These are phyloP conservation scores for Auriscalpium microsporum DNA, from an alignment of 768 basidiomycete species.

Conservation along the genomic window DNA sequence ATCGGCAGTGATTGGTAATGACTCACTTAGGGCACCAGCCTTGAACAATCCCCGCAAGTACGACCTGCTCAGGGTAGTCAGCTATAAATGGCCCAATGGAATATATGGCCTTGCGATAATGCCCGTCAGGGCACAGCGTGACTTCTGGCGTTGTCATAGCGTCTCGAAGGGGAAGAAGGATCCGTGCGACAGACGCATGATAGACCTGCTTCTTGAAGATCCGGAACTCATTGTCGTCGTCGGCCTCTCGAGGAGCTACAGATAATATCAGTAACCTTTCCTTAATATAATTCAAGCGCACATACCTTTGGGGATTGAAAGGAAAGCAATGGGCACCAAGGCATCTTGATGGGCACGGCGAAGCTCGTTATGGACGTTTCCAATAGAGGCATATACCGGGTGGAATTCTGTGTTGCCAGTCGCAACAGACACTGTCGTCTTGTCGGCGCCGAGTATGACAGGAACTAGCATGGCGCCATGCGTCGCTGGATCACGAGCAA, in stretches of 20 bases:
- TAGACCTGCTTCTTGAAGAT: slow-evolving; percentile 11
- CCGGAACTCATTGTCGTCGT: slow-evolving; percentile 1
- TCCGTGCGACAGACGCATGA: slow-evolving; percentile 3
- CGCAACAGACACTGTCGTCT: slow-evolving; percentile 15
- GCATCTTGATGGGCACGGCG: slow-evolving; percentile 9
- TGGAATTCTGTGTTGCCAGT: slow-evolving; percentile 18
- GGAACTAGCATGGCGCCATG: slow-evolving; percentile 14
- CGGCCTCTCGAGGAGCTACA: not conserved
- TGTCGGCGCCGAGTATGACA: not conserved
- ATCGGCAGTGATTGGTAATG: not conserved
- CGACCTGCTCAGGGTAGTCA: slow-evolving; percentile 25
- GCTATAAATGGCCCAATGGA: slow-evolving; percentile 22
- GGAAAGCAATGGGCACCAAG: slow-evolving; percentile 9
- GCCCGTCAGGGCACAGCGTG: slow-evolving; percentile 17
- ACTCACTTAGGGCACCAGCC: slow-evolving; percentile 18
- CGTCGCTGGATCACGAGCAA: slow-evolving; percentile 1
- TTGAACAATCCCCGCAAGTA: slow-evolving; percentile 14
- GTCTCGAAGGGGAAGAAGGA: slow-evolving; percentile 4
- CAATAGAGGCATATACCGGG: slow-evolving; percentile 13
- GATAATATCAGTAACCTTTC: not conserved
- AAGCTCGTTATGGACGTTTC: slow-evolving; percentile 13
- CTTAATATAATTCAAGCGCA: not conserved
- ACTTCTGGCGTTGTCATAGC: slow-evolving; percentile 14
- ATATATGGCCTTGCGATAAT: slow-evolving; percentile 21
- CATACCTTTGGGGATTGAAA: slow-evolving; percentile 14